Conservation (phyloP, 345 rosid species). For the Lepidium didymum region DNA sequence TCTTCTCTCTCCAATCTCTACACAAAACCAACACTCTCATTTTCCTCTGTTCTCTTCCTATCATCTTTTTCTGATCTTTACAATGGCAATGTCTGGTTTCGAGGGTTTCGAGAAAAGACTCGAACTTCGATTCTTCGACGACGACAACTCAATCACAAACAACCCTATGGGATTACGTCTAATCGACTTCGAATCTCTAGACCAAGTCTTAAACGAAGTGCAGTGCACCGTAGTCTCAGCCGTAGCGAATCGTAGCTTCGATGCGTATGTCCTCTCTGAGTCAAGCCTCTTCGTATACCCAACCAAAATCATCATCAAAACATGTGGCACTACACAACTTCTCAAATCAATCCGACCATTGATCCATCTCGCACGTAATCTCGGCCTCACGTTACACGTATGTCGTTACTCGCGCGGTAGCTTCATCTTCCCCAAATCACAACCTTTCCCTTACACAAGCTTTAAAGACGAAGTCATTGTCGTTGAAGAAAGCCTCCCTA, state of each 20-base stretch:
- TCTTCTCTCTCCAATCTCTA: constrained; percentile 27
- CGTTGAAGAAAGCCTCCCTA: constrained; percentile 59
- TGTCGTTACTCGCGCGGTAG: constrained; percentile 83
- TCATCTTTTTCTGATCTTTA: neutral
- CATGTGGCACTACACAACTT: constrained; percentile 97
- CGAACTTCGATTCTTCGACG: constrained; percentile 71
- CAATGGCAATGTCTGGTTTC: constrained; percentile 93
- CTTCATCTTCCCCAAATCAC: constrained; percentile 83
- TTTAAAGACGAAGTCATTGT: constrained; percentile 71
- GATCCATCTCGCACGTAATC: constrained; percentile 46
- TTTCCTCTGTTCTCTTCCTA: neutral
- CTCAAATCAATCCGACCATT: constrained; percentile 87
- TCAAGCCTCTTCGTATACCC: constrained; percentile 95
- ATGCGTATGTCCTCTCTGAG: constrained; percentile 92
- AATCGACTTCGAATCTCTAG: constrained; percentile 61
- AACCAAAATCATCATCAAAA: constrained; percentile 88
- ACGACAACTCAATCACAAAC: constrained; percentile 29
- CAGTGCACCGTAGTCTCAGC: constrained; percentile 98
- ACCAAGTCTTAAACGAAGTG: constrained; percentile 54
- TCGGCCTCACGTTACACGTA: constrained; percentile 49
- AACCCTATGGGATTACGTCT: constrained; percentile 60
- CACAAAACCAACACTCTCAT: neutral
- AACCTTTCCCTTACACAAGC: constrained; percentile 84
- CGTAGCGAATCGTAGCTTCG: constrained; percentile 70
- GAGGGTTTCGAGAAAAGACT: constrained; percentile 97